A percentile compares a stretch with the other conserved stretches of the same genome.
Conservation (phyloP, 192 early-diverging fungal genomes). For the Phycomyces blakesleeanus region DNA sequence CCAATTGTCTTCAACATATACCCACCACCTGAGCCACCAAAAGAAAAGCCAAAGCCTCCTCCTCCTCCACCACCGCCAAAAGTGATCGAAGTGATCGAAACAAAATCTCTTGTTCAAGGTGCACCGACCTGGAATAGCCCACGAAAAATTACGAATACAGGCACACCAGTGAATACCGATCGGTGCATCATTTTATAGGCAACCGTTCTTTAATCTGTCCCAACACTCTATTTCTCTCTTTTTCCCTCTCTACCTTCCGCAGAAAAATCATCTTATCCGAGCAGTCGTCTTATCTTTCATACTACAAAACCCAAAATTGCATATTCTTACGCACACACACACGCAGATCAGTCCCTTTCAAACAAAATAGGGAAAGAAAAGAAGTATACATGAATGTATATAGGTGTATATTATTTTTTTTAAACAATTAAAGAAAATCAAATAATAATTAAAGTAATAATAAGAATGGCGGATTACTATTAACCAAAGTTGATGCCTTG, state of each 20-base stretch:
- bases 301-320: too few species aligned
- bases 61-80: neutral
- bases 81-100: neutral
- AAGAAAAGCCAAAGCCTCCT: neutral
- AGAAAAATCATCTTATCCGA: too few species aligned
- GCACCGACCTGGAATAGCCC: neutral
- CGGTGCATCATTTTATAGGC: neutral
- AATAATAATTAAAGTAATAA: neutral
- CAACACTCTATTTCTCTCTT: neutral
- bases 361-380: too few species aligned
- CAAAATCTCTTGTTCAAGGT: conserved; percentile 2
- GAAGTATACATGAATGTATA: neutral
- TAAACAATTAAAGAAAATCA: neutral
- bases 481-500: conserved; percentile 97
- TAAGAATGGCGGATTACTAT: neutral
- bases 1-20: neutral
- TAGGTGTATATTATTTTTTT: neutral
- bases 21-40: neutral
- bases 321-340: neutral
- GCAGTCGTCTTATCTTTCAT: too few species aligned
- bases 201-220: neutral
- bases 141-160: neutral
- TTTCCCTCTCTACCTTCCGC: too few species aligned
- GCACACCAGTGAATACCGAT: neutral
- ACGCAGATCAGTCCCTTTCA: too few species aligned